phyloP scores from a whole-genome alignment of 805 yeast genomes.

The Vanderwaltozyma polyspora region DNA sequence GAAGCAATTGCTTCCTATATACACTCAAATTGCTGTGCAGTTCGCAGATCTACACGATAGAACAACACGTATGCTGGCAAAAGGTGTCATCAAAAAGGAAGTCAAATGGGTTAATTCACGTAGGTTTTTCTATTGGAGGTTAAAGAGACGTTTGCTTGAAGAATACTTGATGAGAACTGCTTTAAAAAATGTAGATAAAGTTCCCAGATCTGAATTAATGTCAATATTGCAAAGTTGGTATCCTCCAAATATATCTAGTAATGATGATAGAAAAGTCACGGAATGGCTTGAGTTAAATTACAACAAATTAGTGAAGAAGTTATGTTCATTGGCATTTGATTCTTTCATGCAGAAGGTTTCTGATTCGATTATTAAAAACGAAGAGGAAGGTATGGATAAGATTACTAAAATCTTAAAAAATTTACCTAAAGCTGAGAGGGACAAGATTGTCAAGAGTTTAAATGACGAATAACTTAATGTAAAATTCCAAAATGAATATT shows the following conservation, averaged over 20 bases:
- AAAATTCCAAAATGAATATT: too few species aligned
- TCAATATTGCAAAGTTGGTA: constrained; percentile 83
- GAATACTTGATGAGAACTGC: constrained; percentile 72
- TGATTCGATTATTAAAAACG: constrained; percentile 42
- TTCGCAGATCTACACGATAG: constrained; percentile 97
- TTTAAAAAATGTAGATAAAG: constrained; percentile 45
- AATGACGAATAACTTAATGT: too few species aligned
- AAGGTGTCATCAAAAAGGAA: constrained; percentile 79
- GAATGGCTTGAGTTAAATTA: constrained; percentile 77
- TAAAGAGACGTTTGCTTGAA: constrained; percentile 88
- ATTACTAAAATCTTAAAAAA: constrained; percentile 42
- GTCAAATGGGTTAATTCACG: constrained; percentile 80
- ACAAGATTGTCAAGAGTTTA: constrained; percentile 29
- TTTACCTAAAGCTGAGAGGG: constrained; percentile 43
- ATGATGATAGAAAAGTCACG: constrained; percentile 68
- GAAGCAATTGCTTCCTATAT: constrained; percentile 67
- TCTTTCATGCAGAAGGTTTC: constrained; percentile 53
- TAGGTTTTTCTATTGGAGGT: constrained; percentile 97
- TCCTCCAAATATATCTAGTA: constrained; percentile 55
- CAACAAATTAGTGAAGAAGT: constrained; percentile 42
- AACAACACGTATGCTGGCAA: constrained; percentile 93
- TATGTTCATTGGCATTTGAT: constrained; percentile 56
- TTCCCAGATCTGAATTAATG: constrained; percentile 64
- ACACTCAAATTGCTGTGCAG: constrained; percentile 85
- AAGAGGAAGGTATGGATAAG: constrained; percentile 42